These are phyloP conservation scores for Erodium maritimum DNA, from an alignment of 345 rosid species.

Conservation along the genomic window DNA sequence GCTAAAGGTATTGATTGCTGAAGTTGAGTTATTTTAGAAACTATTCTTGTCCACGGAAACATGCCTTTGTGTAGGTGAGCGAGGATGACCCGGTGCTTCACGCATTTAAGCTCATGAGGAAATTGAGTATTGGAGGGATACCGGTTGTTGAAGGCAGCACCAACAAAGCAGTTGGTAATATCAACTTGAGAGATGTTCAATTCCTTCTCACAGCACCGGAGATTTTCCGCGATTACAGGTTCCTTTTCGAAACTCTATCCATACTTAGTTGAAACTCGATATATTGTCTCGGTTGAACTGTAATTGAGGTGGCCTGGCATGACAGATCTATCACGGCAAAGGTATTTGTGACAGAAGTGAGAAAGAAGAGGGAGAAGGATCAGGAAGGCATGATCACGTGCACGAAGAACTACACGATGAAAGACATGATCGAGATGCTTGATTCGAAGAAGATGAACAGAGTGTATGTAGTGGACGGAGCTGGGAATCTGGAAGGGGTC, in stretches of 20 bases:
- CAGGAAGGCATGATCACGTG: slow-evolving; percentile 64
- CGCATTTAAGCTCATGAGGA: slow-evolving; percentile 89
- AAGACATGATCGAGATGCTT: slow-evolving; percentile 62
- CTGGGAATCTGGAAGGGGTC: slow-evolving; percentile 80
- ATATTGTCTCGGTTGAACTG: no score
- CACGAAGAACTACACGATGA: slow-evolving; percentile 43
- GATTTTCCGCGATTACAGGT: slow-evolving; percentile 87
- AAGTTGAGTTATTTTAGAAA: no score
- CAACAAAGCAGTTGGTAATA: slow-evolving; percentile 67
- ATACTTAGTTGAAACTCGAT: neutral
- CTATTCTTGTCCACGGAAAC: no score
- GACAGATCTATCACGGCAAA: slow-evolving; percentile 75
- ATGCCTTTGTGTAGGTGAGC: slow-evolving; percentile 35
- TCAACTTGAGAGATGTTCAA: slow-evolving; percentile 83
- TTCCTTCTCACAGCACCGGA: slow-evolving; percentile 86
- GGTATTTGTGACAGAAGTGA: slow-evolving; percentile 60
- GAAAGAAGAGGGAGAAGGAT: slow-evolving; percentile 47
- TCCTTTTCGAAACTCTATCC: neutral
- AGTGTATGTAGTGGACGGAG: slow-evolving; percentile 66
- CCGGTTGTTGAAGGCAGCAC: slow-evolving; percentile 57
- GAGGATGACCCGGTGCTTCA: slow-evolving; percentile 97
- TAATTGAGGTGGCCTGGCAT: neutral
- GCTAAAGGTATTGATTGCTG: no score
- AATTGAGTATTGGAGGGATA: slow-evolving; percentile 62
- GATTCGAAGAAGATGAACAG: slow-evolving; percentile 66